These are phyloP conservation scores for Limtongia smithiae DNA, from an alignment of 805 yeast genomes.

Conservation along the genomic window DNA sequence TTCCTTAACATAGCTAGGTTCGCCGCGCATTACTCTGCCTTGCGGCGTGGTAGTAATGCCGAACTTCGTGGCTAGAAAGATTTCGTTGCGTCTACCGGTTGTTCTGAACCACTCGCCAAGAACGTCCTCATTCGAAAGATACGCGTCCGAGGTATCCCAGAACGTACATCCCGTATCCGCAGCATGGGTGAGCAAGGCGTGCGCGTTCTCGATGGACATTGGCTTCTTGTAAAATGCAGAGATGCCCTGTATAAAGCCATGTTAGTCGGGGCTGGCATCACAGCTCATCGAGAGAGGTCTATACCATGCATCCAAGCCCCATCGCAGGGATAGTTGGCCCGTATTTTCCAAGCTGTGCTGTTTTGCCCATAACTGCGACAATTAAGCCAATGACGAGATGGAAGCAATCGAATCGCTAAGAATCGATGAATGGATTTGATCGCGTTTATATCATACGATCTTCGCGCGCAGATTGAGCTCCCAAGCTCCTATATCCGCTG, in stretches of 20 bases:
- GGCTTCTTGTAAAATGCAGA: slow-evolving; percentile 22
- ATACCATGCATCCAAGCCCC: background rate
- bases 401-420: too few relatives aligned
- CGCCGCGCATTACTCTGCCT: slow-evolving; percentile 34
- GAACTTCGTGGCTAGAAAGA: slow-evolving; percentile 62
- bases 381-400: too few relatives aligned
- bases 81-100: slow-evolving; percentile 35
- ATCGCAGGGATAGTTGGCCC: slow-evolving; percentile 16
- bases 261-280: slow-evolving; percentile 2
- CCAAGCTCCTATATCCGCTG: too few relatives aligned
- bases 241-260: slow-evolving; percentile 17
- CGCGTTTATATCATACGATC: too few relatives aligned
- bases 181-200: slow-evolving; percentile 50
- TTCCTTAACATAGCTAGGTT: slow-evolving; percentile 22
- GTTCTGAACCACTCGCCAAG: slow-evolving; percentile 48
- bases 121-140: slow-evolving; percentile 55
- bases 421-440: too few relatives aligned
- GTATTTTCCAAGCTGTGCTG: slow-evolving; percentile 1
- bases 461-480: too few relatives aligned
- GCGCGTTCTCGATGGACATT: slow-evolving; percentile 43
- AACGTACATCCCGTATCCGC: slow-evolving; percentile 47
- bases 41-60: slow-evolving; percentile 39
- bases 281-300: background rate
- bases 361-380: too few relatives aligned
- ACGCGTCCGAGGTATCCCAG: slow-evolving; percentile 68